These are phyloP conservation scores for Powellomyces hirtus DNA, from an alignment of 192 early-diverging fungal genomes.

Conservation along the genomic window DNA sequence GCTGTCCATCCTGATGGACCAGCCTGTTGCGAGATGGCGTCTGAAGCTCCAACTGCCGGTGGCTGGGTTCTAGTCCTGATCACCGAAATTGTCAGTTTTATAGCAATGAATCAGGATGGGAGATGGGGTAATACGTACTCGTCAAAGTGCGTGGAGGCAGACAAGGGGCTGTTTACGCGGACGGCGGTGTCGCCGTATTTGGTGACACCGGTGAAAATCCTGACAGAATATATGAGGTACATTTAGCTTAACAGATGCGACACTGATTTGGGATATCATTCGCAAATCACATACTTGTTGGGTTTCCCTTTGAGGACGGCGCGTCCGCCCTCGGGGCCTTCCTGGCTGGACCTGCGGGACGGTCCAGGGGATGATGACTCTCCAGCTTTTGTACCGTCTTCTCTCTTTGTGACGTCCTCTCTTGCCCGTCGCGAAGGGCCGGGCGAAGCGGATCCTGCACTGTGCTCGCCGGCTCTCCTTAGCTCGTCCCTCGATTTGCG, in stretches of 20 bases:
- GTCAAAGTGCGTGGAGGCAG: slow-evolving; percentile 22
- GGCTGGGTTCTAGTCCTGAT: no score
- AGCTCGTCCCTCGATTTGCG: neutral
- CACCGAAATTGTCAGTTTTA: neutral
- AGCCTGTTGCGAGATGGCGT: no score
- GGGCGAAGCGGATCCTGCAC: no score
- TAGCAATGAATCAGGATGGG: neutral
- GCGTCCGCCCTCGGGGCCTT: neutral
- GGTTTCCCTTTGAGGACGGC: neutral
- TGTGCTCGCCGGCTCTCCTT: neutral
- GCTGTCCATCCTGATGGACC: no score
- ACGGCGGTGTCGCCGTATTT: slow-evolving; percentile 21
- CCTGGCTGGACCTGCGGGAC: neutral
- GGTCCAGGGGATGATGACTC: no score
- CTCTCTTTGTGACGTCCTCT: no score
- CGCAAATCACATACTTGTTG: no score
- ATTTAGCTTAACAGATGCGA: no score
- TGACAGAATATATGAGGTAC: neutral
- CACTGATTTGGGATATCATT: no score
- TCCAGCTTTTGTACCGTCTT: no score
- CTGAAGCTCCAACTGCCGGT: no score
- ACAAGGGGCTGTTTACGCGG: slow-evolving; percentile 40
- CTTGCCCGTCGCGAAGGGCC: no score
- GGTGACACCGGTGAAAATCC: neutral
- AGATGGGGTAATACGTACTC: neutral